Base-by-base conservation (phyloP, 805 yeast species). In the Yarrowia osloensis region DNA sequence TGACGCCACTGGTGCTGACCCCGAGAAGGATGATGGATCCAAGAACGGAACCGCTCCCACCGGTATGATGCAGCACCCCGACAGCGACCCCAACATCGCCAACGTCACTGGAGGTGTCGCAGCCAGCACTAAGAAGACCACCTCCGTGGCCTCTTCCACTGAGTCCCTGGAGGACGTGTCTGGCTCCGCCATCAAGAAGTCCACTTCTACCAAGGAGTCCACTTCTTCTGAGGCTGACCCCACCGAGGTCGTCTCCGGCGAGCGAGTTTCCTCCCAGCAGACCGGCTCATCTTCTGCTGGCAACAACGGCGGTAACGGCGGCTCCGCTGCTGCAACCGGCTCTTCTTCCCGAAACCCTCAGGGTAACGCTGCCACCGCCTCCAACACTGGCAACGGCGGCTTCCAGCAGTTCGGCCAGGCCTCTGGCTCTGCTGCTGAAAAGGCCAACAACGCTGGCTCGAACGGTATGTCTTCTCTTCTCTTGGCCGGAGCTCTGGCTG, bases 1-100 rank as follows among this genome's bases (percentile, higher is more conserved):
- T n/a, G 86, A 82, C 33, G 90, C 87, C 33, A 80, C 87, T 31
- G 97, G 97, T 12, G 78, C 85, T 59, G 83, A 90, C 70, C 73
- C 75, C 67, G 68, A 68, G 52, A 76, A 76, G 50, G 70, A 70
- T 65, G 59, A 67, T 50, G 50, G 66, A 22, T 17, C 68, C 66
- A 31, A 49, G 44, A 35, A 67, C 50, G 29, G 55, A n/a, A 28
- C 68, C 54, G 46, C 69, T 28, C 66, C 69, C 28, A 67, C 71
- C 33, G 65, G 65, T 17, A 54, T 54, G 61, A 35, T 54, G 61
- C 61, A 54, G 44, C 61, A 54, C 61, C 55, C 33, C 28, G 69
- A 65, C 19, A 15, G 15, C 35, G 68, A 67, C 15, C 40, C 66
- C 21, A 46, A 31, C 57, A 44, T 67, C 22, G 62, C 52, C 29